Evolutionary conservation across 257 asterid genomes (phyloP).

Genomic region (Solanum pennellii): DNA sequence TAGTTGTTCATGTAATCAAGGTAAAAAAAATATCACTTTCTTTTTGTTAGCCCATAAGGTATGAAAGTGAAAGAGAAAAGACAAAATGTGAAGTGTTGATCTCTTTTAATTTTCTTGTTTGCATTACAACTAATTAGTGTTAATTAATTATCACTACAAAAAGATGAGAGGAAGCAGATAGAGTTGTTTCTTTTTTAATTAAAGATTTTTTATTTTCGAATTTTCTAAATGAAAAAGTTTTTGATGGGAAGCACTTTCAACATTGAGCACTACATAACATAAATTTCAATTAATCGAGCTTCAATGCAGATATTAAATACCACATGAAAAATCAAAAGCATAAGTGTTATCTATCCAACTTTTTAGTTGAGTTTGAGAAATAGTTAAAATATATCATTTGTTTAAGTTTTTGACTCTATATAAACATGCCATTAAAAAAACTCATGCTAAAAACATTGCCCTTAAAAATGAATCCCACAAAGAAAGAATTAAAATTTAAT

Average conservation of each 20-base stretch:
- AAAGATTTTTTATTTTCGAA: accelerated
- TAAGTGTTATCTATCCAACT: not conserved
- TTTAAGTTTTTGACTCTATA: not conserved
- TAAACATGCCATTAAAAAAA: not conserved
- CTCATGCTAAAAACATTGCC: too few species aligned
- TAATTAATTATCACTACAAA: not conserved
- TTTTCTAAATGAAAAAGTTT: not conserved
- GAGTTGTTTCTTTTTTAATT: not conserved
- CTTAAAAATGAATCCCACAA: too few species aligned
- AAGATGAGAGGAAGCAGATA: not conserved
- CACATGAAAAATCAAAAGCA: too few species aligned
- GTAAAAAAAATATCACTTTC: not conserved
- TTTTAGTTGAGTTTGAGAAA: not conserved
- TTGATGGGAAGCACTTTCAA: not conserved
- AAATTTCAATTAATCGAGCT: not conserved
- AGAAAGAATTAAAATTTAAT: too few species aligned
- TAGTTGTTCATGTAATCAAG: not conserved
- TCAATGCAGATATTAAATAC: too few species aligned
- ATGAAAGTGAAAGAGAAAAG: not conserved
- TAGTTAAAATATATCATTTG: too few species aligned
- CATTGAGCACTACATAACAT: not conserved
- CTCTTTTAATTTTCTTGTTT: not conserved
- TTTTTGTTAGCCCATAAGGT: not conserved
- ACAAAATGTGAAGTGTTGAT: not conserved
- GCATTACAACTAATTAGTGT: not conserved